These are phyloP conservation scores for Boletus speciosus DNA, from an alignment of 768 basidiomycete genomes.

Conservation along the genomic window DNA sequence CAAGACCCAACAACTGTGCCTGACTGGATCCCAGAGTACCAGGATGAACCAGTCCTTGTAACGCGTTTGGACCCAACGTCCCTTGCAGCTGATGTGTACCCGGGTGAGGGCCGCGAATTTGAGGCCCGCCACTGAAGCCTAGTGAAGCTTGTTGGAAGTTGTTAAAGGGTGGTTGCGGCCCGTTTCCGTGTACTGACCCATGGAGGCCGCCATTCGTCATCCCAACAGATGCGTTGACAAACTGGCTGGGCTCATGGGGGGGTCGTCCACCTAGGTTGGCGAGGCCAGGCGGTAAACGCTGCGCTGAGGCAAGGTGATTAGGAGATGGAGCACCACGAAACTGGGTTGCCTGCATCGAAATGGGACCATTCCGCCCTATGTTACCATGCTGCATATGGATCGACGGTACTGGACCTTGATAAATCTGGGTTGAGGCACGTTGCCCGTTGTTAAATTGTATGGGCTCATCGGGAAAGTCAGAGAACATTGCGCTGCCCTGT, in stretches of 20 bases:
- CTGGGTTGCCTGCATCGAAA: slow-evolving; percentile 57
- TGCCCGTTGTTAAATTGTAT: slow-evolving; percentile 58
- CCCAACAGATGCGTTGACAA: slow-evolving; percentile 41
- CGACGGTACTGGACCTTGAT: slow-evolving; percentile 45
- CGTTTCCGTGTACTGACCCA: slow-evolving; percentile 44
- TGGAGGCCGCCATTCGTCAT: slow-evolving; percentile 47
- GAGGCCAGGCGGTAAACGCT: slow-evolving; percentile 74
- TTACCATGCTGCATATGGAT: slow-evolving; percentile 52
- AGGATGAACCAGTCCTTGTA: slow-evolving; percentile 53
- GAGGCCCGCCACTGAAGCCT: slow-evolving; percentile 41
- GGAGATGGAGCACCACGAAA: slow-evolving; percentile 74
- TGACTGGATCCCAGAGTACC: slow-evolving; percentile 50
- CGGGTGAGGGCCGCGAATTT: slow-evolving; percentile 51
- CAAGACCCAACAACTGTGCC: slow-evolving; percentile 43
- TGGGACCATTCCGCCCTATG: slow-evolving; percentile 47
- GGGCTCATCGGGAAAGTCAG: slow-evolving; percentile 62
- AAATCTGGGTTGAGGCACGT: slow-evolving; percentile 57
- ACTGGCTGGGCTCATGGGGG: slow-evolving; percentile 73
- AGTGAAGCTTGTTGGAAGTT: slow-evolving; percentile 46
- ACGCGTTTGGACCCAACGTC: slow-evolving; percentile 42
- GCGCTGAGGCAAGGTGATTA: slow-evolving; percentile 44
- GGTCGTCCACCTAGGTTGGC: slow-evolving; percentile 81
- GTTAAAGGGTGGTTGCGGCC: slow-evolving; percentile 50
- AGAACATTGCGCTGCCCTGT: slow-evolving; percentile 49
- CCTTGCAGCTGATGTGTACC: slow-evolving; percentile 46